A percentile compares a stretch with the other conserved stretches of the same genome.
Conservation (phyloP, 2,329 filamentous ascomycete species). For the Xylariales sp. region DNA sequence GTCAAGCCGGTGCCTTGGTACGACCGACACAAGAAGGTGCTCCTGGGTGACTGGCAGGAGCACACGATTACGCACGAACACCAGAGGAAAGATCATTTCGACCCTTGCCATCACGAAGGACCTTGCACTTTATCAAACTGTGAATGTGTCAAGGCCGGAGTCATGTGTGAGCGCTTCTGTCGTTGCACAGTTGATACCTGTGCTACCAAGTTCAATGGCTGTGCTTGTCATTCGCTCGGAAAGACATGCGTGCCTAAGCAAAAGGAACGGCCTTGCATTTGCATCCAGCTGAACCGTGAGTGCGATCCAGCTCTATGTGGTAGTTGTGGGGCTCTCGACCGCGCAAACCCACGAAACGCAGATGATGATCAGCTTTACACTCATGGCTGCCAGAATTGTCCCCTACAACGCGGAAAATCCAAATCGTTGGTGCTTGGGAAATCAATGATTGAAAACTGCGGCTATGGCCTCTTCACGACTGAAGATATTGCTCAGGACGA, state of each 20-base stretch:
- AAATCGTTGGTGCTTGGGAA: conserved; percentile 65
- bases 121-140: conserved; percentile 59
- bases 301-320: conserved; percentile 75
- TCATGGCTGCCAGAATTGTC: conserved; percentile 66
- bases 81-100: conserved; percentile 51
- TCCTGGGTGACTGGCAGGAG: conserved; percentile 51
- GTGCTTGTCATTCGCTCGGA: conserved; percentile 57
- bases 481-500: conserved; percentile 62
- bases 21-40: conserved; percentile 50
- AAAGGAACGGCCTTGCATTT: conserved; percentile 60
- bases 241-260: conserved; percentile 53
- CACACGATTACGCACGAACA: conserved; percentile 51
- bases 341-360: conserved; percentile 64
- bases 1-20: conserved; percentile 49
- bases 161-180: conserved; percentile 72
- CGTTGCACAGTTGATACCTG: conserved; percentile 56
- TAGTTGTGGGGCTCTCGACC: conserved; percentile 63
- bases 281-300: conserved; percentile 67
- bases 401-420: conserved; percentile 61
- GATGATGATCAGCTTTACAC: conserved; percentile 52
- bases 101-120: conserved; percentile 66
- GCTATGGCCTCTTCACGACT: conserved; percentile 71
- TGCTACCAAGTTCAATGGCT: conserved; percentile 61
- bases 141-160: conserved; percentile 53
- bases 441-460: conserved; percentile 62